Percentiles rank a stretch among this genome's conserved stretches.
Conservation (phyloP, 139 green algal genomes). For the Desmodesmus armatus region DNA sequence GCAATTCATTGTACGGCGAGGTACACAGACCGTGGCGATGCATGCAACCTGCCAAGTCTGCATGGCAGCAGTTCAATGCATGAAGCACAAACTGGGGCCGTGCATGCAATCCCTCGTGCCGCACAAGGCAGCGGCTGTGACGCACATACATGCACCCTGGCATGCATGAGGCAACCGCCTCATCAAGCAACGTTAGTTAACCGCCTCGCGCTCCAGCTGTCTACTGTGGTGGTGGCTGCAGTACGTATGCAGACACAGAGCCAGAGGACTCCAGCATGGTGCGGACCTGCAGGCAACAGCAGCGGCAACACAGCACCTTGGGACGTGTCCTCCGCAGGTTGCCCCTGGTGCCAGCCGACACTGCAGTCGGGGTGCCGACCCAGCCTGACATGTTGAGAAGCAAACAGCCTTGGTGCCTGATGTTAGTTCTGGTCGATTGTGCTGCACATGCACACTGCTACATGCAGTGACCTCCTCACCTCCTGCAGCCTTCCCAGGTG, state of each 20-base stretch:
- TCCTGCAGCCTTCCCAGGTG: constrained; percentile 77
- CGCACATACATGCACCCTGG: too few species aligned
- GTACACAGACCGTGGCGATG: too few species aligned
- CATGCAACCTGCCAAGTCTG: too few species aligned
- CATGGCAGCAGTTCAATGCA: too few species aligned
- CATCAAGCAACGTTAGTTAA: too few species aligned
- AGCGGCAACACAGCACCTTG: not conserved
- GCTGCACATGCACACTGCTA: not conserved
- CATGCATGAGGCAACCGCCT: too few species aligned
- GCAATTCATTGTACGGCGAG: too few species aligned
- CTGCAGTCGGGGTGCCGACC: not conserved
- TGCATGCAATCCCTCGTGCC: too few species aligned
- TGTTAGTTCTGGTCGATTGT: not conserved
- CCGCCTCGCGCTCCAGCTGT: too few species aligned
- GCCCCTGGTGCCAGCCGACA: not conserved
- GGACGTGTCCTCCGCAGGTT: not conserved
- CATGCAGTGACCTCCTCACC: constrained; percentile 26
- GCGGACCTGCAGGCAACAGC: constrained; percentile 16
- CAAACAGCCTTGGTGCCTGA: not conserved
- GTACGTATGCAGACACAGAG: constrained; percentile 26
- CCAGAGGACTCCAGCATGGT: not conserved
- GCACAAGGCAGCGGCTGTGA: too few species aligned
- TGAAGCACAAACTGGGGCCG: too few species aligned
- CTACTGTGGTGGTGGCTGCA: too few species aligned
- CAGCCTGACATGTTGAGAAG: not conserved